phyloP scores from a whole-genome alignment of 306 rosid species.

The Styphnolobium japonicum region DNA sequence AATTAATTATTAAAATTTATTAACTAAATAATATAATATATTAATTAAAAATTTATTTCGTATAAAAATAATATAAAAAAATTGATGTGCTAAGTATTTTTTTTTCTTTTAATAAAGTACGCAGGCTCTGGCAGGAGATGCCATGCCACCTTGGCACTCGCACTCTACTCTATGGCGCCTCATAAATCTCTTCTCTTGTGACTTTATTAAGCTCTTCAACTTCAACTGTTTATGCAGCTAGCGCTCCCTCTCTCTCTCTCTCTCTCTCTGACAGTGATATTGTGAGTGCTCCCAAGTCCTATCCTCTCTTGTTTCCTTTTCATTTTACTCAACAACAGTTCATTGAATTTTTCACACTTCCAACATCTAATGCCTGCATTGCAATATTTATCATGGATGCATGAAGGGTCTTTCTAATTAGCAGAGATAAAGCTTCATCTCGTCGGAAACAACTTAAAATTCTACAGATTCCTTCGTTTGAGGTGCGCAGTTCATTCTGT shows the following conservation, averaged over 20 bases:
- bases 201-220: not conserved
- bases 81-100: too few species aligned
- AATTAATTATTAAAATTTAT: too few species aligned
- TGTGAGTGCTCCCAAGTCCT: not conserved
- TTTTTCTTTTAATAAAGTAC: not conserved
- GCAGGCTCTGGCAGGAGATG: not conserved
- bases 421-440: constrained; percentile 7
- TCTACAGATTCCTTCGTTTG: not conserved
- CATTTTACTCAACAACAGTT: not conserved
- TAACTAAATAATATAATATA: too few species aligned
- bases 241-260: too few species aligned
- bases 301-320: not conserved
- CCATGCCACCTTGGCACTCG: constrained; percentile 23
- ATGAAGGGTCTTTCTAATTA: not conserved
- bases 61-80: too few species aligned
- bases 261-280: too few species aligned
- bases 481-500: not conserved
- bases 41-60: too few species aligned
- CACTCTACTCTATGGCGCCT: not conserved
- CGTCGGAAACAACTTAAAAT: not conserved
- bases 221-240: not conserved
- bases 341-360: not conserved
- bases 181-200: not conserved
- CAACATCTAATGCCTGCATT: not conserved
- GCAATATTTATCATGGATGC: too few species aligned